These are phyloP conservation scores for Porphyrellus cyaneotinctus DNA, from an alignment of 768 basidiomycete species.

Conservation along the genomic window DNA sequence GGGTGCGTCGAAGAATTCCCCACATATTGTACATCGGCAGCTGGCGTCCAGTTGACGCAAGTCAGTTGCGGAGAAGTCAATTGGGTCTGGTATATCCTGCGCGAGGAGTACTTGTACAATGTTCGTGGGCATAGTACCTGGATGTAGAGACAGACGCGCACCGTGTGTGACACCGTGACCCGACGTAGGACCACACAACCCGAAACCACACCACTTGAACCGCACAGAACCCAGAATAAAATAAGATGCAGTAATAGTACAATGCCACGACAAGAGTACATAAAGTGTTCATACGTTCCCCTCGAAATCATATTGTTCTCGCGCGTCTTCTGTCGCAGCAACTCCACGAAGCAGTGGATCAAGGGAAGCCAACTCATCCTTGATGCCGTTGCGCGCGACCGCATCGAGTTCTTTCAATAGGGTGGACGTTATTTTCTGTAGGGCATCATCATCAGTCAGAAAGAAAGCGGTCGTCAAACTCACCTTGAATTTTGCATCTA, in stretches of 20 bases:
- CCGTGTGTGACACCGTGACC: slow-evolving; percentile 21
- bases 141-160: slow-evolving; percentile 4
- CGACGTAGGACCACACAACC: slow-evolving; percentile 19
- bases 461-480: slow-evolving; percentile 17
- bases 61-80: slow-evolving; percentile 64
- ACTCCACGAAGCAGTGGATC: slow-evolving; percentile 73
- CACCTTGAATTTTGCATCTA: slow-evolving; percentile 84
- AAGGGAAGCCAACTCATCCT: slow-evolving; percentile 76
- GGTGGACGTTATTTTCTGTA: slow-evolving; percentile 79
- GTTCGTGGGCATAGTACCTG: slow-evolving; percentile 26
- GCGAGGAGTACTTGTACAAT: slow-evolving; percentile 28
- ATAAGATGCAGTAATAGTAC: slow-evolving; percentile 19
- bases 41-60: slow-evolving; percentile 60
- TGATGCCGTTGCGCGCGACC: slow-evolving; percentile 75
- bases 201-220: not conserved
- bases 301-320: slow-evolving; percentile 43
- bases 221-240: not conserved
- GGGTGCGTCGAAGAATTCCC: slow-evolving; percentile 68
- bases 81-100: slow-evolving; percentile 53
- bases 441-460: slow-evolving; percentile 1
- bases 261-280: slow-evolving; percentile 18
- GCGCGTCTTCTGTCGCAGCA: slow-evolving; percentile 32
- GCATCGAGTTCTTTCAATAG: slow-evolving; percentile 83
- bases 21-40: slow-evolving; percentile 72
- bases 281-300: slow-evolving; percentile 31